A percentile compares a stretch with the other conserved stretches of the same genome.
phyloP scores from a whole-genome alignment of 2,329 filamentous ascomycete species.

The Fusarium incarnatum region DNA sequence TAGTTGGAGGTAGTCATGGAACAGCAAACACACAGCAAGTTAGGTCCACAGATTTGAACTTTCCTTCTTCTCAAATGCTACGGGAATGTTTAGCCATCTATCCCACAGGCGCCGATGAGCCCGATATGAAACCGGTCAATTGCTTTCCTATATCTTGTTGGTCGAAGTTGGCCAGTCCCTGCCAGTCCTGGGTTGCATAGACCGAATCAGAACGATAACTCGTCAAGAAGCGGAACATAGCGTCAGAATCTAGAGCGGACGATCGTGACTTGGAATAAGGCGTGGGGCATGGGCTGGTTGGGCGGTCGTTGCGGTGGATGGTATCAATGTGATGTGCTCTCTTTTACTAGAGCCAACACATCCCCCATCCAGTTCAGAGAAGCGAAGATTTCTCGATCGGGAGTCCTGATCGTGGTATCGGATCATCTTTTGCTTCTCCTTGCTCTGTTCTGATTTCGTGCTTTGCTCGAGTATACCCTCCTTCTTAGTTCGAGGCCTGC shows the following conservation, averaged over 20 bases:
- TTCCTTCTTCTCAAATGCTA: background rate
- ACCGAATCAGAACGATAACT: background rate
- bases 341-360: constrained; percentile 13
- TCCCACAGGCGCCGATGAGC: constrained; percentile 12
- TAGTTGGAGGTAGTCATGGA: constrained; percentile 5
- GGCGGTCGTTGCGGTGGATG: constrained; percentile 23
- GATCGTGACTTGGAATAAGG: constrained; percentile 6
- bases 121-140: background rate
- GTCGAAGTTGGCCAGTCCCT: constrained; percentile 9
- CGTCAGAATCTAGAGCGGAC: background rate
- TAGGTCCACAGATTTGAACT: constrained; percentile 14
- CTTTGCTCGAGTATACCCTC: background rate
- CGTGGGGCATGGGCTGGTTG: constrained; percentile 19
- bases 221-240: background rate
- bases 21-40: constrained; percentile 23
- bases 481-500: background rate
- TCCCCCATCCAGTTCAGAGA: background rate
- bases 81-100: background rate
- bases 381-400: background rate
- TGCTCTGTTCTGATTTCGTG: background rate
- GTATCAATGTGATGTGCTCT: constrained; percentile 20
- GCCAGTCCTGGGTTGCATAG: background rate
- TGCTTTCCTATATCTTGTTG: background rate
- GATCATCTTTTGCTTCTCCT: background rate
- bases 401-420: background rate